A percentile compares a stretch with the other conserved stretches of the same genome.
phyloP scores from a whole-genome alignment of 1,284 basidiomycete species.

The Apiotrichum montevideense region DNA sequence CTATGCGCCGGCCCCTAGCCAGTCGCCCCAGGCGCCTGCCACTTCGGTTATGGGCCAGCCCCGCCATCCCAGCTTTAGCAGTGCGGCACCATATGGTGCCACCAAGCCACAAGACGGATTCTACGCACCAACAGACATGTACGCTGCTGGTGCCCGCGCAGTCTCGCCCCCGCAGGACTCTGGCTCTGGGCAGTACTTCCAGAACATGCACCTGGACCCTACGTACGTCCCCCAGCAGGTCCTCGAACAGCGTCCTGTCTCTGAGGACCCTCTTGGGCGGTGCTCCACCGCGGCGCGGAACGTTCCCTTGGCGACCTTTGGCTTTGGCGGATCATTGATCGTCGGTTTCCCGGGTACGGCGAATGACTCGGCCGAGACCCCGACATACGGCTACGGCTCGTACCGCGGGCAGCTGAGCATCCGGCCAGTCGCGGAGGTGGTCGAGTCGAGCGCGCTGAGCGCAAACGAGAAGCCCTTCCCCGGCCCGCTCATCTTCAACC shows the following conservation, averaged over 20 bases:
- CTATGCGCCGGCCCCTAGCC: constrained; percentile 3
- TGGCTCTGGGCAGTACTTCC: constrained; percentile 45
- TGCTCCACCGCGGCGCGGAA: constrained; percentile 54
- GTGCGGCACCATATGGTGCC: constrained; percentile 1
- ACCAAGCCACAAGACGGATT: background rate
- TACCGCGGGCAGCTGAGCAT: constrained; percentile 64
- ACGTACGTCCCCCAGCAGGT: constrained; percentile 50
- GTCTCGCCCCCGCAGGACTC: constrained; percentile 24
- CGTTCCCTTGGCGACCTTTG: constrained; percentile 76
- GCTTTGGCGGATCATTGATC: constrained; percentile 79
- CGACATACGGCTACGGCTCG: constrained; percentile 49
- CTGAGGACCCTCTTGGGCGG: constrained; percentile 72
- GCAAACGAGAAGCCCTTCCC: constrained; percentile 61
- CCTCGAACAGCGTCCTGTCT: constrained; percentile 47
- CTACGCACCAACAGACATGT: constrained; percentile 19
- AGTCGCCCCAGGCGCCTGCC: background rate
- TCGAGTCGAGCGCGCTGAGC: constrained; percentile 62
- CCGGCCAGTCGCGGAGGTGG: constrained; percentile 59
- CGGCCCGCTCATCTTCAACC: constrained; percentile 76
- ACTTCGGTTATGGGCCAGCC: background rate
- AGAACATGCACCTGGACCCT: constrained; percentile 61
- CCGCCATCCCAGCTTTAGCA: background rate
- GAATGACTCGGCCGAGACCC: constrained; percentile 62
- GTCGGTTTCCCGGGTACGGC: constrained; percentile 75
- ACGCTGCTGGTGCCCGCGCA: constrained; percentile 5